phyloP scores from a whole-genome alignment of 2,329 filamentous ascomycete genomes.

The Phaeophleospora eucalypticola region DNA sequence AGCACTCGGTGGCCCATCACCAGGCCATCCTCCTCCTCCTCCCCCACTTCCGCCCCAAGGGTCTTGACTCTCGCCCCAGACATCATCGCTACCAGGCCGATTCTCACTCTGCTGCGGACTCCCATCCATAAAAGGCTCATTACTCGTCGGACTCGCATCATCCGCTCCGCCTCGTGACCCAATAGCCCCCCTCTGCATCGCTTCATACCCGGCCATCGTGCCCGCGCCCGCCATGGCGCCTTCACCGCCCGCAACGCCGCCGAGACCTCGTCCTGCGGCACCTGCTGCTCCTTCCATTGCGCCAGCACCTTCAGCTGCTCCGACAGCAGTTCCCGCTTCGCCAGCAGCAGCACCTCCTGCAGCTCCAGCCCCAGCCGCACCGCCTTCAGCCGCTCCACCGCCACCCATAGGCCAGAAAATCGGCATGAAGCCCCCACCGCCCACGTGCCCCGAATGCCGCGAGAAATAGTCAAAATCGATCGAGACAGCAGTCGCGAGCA shows the following conservation, averaged over 20 bases:
- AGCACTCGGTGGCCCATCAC: conserved; percentile 27
- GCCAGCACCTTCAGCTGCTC: conserved; percentile 33
- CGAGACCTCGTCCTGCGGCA: conserved; percentile 26
- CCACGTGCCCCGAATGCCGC: conserved; percentile 49
- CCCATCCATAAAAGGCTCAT: conserved; percentile 25
- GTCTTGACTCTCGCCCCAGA: conserved; percentile 28
- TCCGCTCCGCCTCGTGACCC: conserved; percentile 27
- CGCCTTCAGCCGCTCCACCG: conserved; percentile 33
- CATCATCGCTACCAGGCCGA: conserved; percentile 19
- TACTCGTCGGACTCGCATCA: conserved; percentile 31
- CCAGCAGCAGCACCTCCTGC: conserved; percentile 38
- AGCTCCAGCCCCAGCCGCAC: conserved; percentile 34
- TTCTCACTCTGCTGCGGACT: conserved; percentile 13
- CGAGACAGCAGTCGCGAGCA: conserved; percentile 62
- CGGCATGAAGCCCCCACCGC: conserved; percentile 48
- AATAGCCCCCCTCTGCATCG: conserved; percentile 53
- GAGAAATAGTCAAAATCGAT: conserved; percentile 68
- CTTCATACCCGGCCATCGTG: conserved; percentile 60
- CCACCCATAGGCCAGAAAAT: conserved; percentile 46
- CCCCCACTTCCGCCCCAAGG: conserved; percentile 31
- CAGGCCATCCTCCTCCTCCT: no score
- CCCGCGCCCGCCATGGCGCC: conserved; percentile 49
- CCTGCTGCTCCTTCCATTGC: conserved; percentile 34
- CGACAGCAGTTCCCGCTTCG: conserved; percentile 33
- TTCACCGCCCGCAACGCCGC: conserved; percentile 38